These are phyloP conservation scores for Nigrospora osmanthi DNA, from an alignment of 2,329 filamentous ascomycete species.

Conservation along the genomic window DNA sequence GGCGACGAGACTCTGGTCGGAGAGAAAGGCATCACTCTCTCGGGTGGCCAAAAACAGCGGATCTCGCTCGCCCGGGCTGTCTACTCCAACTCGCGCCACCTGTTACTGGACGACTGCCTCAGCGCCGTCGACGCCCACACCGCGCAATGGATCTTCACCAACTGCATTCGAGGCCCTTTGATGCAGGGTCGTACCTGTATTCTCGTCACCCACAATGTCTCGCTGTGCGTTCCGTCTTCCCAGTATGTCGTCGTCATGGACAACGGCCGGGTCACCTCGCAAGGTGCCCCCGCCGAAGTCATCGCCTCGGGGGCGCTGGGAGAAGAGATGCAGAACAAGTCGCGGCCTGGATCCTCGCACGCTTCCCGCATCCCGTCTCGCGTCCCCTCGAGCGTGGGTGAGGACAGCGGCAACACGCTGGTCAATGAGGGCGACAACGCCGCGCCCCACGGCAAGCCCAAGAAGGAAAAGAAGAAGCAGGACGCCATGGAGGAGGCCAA, in stretches of 20 bases:
- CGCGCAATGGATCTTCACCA: conserved; percentile 94
- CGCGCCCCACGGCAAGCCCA: conserved; percentile 33
- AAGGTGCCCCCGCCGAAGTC: conserved; percentile 72
- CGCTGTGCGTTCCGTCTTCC: conserved; percentile 75
- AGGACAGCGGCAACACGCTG: conserved; percentile 48
- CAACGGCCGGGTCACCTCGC: conserved; percentile 70
- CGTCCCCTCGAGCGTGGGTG: conserved; percentile 66
- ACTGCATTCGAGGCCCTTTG: conserved; percentile 81
- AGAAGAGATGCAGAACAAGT: conserved; percentile 69
- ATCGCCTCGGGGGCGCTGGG: conserved; percentile 83
- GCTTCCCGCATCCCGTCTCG: conserved; percentile 71
- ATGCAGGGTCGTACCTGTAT: conserved; percentile 90
- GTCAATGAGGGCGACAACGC: conserved; percentile 44
- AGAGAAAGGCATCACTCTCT: conserved; percentile 94
- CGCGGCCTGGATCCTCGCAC: conserved; percentile 59
- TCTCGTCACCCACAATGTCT: conserved; percentile 88
- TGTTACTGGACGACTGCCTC: conserved; percentile 89
- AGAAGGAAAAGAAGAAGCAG: conserved; percentile 39
- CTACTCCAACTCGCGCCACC: conserved; percentile 89
- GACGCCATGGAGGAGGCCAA: conserved; percentile 67
- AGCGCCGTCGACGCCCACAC: conserved; percentile 97
- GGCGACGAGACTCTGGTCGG: conserved; percentile 92
- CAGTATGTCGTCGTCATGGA: conserved; percentile 79
- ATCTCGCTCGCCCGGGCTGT: conserved; percentile 94
- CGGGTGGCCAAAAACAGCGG: conserved; percentile 93